Percentiles rank a stretch among this genome's conserved stretches.
These are phyloP conservation scores for Colletotrichum shisoi DNA, from an alignment of 2,329 filamentous ascomycete genomes.

Conservation along the genomic window DNA sequence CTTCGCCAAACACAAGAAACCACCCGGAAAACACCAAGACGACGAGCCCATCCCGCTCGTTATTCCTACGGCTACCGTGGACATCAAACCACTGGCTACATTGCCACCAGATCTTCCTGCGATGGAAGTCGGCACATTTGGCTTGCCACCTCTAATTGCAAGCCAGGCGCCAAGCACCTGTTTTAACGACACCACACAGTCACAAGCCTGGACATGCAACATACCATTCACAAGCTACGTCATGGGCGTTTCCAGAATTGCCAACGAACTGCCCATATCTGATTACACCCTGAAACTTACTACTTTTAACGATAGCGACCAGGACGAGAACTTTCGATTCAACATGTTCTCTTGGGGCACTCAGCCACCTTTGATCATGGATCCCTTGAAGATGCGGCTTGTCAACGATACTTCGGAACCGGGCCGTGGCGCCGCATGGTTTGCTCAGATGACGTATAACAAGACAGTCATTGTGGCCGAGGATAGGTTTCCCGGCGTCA, in stretches of 20 bases:
- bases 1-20: slow-evolving; percentile 47
- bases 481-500: slow-evolving; percentile 46
- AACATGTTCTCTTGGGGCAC: slow-evolving; percentile 57
- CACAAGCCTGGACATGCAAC: slow-evolving; percentile 70
- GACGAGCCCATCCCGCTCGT: slow-evolving; percentile 46
- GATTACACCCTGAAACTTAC: slow-evolving; percentile 55
- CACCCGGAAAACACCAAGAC: slow-evolving; percentile 41
- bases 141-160: slow-evolving; percentile 62
- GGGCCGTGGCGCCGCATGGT: slow-evolving; percentile 63
- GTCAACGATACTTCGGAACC: slow-evolving; percentile 62
- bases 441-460: slow-evolving; percentile 60
- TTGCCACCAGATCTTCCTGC: slow-evolving; percentile 60
- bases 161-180: slow-evolving; percentile 63
- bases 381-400: slow-evolving; percentile 53
- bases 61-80: slow-evolving; percentile 52
- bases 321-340: slow-evolving; percentile 43
- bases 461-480: slow-evolving; percentile 65
- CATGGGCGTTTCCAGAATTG: slow-evolving; percentile 51
- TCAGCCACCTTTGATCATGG: slow-evolving; percentile 57
- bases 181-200: slow-evolving; percentile 62
- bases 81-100: slow-evolving; percentile 61
- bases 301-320: slow-evolving; percentile 50
- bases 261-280: slow-evolving; percentile 43
- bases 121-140: slow-evolving; percentile 64
- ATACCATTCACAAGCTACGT: slow-evolving; percentile 57